These are phyloP conservation scores for Trichoderma afroharzianum DNA, from an alignment of 2,329 filamentous ascomycete genomes.

Conservation along the genomic window DNA sequence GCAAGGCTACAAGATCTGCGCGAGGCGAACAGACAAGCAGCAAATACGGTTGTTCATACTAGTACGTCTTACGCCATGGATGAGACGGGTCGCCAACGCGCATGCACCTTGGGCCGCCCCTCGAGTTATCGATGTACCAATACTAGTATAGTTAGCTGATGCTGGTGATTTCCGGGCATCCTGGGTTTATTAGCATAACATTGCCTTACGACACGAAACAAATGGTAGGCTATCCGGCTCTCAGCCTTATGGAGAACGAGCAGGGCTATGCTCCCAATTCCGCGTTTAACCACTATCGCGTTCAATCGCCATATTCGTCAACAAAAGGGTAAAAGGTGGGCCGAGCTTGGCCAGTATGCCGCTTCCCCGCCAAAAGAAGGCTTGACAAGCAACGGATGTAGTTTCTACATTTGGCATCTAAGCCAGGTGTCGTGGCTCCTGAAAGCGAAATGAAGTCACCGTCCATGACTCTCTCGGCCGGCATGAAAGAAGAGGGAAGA, in stretches of 20 bases:
- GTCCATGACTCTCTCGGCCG: background rate
- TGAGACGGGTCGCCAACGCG: background rate
- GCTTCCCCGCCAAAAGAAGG: conserved; percentile 7
- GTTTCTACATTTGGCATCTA: background rate
- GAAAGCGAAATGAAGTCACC: conserved; percentile 1
- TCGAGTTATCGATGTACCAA: background rate
- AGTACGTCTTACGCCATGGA: background rate
- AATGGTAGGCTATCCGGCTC: background rate
- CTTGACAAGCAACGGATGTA: background rate
- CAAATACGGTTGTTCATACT: background rate
- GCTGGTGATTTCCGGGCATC: background rate
- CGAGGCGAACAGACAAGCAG: background rate
- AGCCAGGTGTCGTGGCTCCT: background rate
- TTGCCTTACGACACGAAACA: background rate
- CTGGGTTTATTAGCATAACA: background rate
- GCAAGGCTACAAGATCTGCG: background rate
- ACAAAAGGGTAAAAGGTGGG: background rate
- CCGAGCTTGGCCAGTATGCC: background rate
- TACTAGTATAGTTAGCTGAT: background rate
- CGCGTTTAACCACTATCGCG: background rate
- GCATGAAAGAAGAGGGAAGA: background rate
- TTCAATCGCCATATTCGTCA: background rate
- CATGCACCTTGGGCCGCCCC: background rate
- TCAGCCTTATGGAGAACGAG: conserved; percentile 2
- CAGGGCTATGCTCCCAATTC: background rate